Conservation (phyloP, 176 grass and related monocot genomes). For the Rhynchospora pubera region DNA sequence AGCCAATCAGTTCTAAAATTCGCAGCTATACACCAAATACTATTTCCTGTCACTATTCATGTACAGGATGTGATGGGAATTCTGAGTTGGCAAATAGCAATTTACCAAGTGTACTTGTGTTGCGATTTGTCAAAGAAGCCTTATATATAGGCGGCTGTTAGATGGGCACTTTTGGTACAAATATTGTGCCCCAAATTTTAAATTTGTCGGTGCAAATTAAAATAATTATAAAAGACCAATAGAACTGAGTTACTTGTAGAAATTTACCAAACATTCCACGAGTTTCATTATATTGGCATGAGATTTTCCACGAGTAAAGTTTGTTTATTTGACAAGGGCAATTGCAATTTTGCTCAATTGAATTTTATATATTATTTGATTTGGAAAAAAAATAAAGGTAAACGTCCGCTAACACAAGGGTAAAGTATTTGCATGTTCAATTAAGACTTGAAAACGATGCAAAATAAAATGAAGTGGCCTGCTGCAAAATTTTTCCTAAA, state of each 20-base stretch:
- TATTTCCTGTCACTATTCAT: background rate
- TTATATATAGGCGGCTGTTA: background rate
- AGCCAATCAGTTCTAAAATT: no score
- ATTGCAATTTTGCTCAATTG: background rate
- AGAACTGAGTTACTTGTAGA: background rate
- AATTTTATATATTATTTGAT: background rate
- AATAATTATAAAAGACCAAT: background rate
- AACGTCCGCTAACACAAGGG: background rate
- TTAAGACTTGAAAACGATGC: background rate
- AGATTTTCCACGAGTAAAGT: background rate
- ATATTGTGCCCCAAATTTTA: background rate
- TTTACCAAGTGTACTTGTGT: background rate
- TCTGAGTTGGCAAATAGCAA: background rate
- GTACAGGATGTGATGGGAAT: background rate
- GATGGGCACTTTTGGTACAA: background rate
- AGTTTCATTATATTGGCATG: background rate
- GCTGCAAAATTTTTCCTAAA: background rate
- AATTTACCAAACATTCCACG: background rate
- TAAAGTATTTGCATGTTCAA: background rate
- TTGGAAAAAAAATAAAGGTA: background rate
- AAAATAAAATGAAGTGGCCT: background rate
- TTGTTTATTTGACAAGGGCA: background rate
- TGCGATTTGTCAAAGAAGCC: constrained; percentile 2
- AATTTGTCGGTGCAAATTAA: background rate
- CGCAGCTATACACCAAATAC: no score